phyloP scores from a whole-genome alignment of 1,139 yeast genomes.

The Nadsonia starkeyi-henricii region DNA sequence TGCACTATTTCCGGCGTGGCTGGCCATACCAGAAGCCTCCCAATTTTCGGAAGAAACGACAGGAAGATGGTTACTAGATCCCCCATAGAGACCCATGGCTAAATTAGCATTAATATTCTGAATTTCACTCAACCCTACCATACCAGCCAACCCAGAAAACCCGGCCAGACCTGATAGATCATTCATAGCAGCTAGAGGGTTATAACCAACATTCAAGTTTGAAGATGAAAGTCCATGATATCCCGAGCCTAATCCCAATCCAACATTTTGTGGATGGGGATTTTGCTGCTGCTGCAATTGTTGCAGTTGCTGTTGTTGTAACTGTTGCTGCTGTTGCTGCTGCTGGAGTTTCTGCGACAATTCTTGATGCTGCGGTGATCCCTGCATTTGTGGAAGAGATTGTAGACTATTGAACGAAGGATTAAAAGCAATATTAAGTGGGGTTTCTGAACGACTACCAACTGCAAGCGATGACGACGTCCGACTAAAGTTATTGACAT shows the following conservation, averaged over 20 bases:
- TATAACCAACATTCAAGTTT: neutral
- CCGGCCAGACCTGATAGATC: neutral
- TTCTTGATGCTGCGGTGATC: conserved; percentile 2
- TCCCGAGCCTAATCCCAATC: no score
- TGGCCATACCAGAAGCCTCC: no score
- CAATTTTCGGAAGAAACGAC: no score
- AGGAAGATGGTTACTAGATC: no score
- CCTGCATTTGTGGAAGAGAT: neutral
- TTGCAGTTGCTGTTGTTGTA: conserved; percentile 4
- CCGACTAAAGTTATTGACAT: neutral
- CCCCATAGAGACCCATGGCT: neutral
- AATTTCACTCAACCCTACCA: neutral
- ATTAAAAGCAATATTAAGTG: conserved; percentile 1
- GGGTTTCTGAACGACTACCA: neutral
- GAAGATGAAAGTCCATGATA: no score
- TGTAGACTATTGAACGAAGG: conserved; percentile 1
- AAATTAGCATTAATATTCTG: neutral
- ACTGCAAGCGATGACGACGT: neutral
- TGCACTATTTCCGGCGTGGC: no score
- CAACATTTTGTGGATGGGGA: conserved; percentile 2
- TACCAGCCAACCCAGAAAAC: neutral
- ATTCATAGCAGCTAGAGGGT: neutral
- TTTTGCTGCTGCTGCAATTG: conserved; percentile 5
- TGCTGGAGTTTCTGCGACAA: conserved; percentile 3
- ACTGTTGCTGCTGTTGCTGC: conserved; percentile 6